phyloP scores from a whole-genome alignment of 2,329 filamentous ascomycete genomes.

The Canariomyces notabilis region DNA sequence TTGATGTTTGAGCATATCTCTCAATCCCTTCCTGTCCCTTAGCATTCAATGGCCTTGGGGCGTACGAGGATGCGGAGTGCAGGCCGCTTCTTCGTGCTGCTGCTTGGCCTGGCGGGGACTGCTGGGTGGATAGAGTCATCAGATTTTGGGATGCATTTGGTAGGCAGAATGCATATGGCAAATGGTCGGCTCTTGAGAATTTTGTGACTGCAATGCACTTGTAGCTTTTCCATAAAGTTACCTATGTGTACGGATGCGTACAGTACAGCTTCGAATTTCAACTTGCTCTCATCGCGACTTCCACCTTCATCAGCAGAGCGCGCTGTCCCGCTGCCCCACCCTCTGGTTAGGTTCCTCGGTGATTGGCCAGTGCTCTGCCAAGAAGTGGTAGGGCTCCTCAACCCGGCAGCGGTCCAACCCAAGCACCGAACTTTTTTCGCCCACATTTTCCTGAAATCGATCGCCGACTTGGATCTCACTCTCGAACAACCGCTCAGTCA shows the following conservation, averaged over 20 bases:
- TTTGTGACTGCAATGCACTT: not conserved
- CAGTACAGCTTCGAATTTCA: too few relatives aligned
- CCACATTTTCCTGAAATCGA: slow-evolving; percentile 28
- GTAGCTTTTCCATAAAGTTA: too few relatives aligned
- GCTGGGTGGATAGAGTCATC: slow-evolving; percentile 6
- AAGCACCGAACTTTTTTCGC: slow-evolving; percentile 23
- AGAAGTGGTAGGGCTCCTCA: slow-evolving; percentile 11
- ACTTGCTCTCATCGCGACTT: too few relatives aligned
- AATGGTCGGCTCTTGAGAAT: not conserved
- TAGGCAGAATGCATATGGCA: slow-evolving; percentile 4
- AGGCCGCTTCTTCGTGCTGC: slow-evolving; percentile 14
- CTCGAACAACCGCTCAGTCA: slow-evolving; percentile 23
- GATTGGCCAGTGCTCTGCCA: slow-evolving; percentile 8
- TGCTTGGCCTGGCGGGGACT: slow-evolving; percentile 1
- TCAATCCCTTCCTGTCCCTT: slow-evolving; percentile 2
- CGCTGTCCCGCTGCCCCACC: too few relatives aligned
- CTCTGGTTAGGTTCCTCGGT: too few relatives aligned
- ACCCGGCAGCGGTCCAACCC: slow-evolving; percentile 22
- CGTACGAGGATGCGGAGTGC: slow-evolving; percentile 17
- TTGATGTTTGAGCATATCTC: not conserved
- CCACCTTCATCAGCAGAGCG: too few relatives aligned
- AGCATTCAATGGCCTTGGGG: slow-evolving; percentile 1
- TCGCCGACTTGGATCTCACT: slow-evolving; percentile 15
- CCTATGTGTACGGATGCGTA: too few relatives aligned
- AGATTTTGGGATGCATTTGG: not conserved